A percentile compares a stretch with the other conserved stretches of the same genome.
Conservation (phyloP, 1,139 yeast species). For the Candida pseudoviswanathii region DNA sequence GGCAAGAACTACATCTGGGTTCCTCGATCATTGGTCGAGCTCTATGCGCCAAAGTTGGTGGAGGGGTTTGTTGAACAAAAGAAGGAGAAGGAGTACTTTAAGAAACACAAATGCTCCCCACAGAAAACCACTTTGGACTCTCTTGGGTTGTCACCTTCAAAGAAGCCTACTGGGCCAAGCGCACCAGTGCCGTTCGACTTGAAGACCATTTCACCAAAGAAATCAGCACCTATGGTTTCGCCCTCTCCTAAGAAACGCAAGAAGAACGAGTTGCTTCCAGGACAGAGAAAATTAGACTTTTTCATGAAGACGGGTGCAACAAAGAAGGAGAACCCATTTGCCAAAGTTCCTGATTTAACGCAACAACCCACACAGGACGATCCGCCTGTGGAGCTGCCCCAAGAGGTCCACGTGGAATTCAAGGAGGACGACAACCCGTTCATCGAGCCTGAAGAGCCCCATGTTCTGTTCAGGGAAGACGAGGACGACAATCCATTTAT, state of each 20-base stretch:
- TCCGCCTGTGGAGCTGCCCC: conserved; percentile 2
- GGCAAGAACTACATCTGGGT: conserved; percentile 17
- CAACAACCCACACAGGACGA: not conserved
- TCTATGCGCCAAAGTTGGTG: conserved; percentile 15
- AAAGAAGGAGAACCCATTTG: not conserved
- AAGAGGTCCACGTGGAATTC: not conserved
- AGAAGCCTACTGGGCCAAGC: not conserved
- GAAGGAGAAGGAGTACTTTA: conserved; percentile 8
- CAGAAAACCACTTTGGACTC: conserved; percentile 15
- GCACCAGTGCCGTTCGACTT: conserved; percentile 6
- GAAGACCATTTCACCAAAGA: conserved; percentile 4
- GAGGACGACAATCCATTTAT: conserved; percentile 5
- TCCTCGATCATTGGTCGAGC: conserved; percentile 17
- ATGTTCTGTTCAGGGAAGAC: not conserved
- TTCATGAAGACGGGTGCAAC: conserved; percentile 4
- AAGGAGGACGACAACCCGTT: conserved; percentile 5
- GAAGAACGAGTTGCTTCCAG: conserved; percentile 1
- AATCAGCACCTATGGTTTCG: not conserved
- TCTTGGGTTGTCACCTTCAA: conserved; percentile 11
- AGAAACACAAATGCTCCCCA: conserved; percentile 8
- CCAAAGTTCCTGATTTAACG: conserved; percentile 1
- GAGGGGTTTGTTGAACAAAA: conserved; percentile 10
- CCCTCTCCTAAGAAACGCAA: conserved; percentile 4
- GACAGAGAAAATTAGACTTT: conserved; percentile 9
- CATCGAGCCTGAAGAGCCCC: not conserved